Base-by-base conservation (phyloP, 2,329 filamentous ascomycete genomes). In the Cytospora paraplurivora region DNA sequence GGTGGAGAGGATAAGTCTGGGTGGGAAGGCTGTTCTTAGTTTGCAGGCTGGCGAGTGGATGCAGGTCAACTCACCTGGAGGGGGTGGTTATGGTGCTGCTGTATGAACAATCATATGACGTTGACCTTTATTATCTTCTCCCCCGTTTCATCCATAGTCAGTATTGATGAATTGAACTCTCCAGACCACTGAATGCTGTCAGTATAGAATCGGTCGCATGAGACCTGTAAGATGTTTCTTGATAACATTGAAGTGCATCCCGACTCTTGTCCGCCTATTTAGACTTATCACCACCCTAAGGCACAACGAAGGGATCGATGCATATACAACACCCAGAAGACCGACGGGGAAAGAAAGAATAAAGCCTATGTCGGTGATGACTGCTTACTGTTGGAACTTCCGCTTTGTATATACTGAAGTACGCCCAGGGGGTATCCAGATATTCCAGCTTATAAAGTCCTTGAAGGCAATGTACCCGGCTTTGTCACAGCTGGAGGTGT, bases 41-140 rank as follows among this genome's bases (percentile, higher is more conserved):
- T 59, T 77, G 13, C 54, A 67, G 15, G 69, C 70, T 0, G 76
- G 76, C 0, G 76, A 77, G 66, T 70, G 71, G 27, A 71, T 76
- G 37, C 73, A 75, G 52, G 71, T 76, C 7, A 75, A 76, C 34
- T 74, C 74, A 1, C 74, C 74, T 1, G 74, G 74, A 2, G 74
- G 74, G 1, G 74, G 74, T 17, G 74, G 72, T 1, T 76, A 47
- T 12, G 44, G 44, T 47, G 44, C 44, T 3, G 8, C 21, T n/a
- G 44, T 47, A 21, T 47, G n/a, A 47, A 27, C 4, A 4, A 4
- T 27, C 27, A 27, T 27, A 4, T 4, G 27, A 27, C 56, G 41
- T 33, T 34, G 19, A 44, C 27, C 56, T 38, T 50, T 6, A 21
- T 34, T 10, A 58, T 58, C 34, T 50, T 34, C 41, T 58, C 56